Base-by-base conservation (phyloP, 306 rosid genomes). In the Pyrus communis region DNA sequence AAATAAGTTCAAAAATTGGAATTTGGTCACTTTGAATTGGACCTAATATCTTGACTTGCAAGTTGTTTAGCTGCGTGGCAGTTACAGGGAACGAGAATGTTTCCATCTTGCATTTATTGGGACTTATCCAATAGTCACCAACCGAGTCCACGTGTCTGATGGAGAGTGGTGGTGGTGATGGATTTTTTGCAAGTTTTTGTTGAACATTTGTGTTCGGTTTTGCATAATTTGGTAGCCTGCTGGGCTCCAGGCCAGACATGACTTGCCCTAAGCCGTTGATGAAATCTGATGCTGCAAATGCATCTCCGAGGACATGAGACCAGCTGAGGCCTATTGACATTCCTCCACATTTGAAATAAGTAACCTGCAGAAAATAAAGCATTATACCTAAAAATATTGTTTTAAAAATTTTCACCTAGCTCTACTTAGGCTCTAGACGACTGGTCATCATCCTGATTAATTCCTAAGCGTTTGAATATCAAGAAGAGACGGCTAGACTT, bases 261-360 rank as follows among this genome's bases (percentile, higher is more conserved):
- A 58, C 11, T 27, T 21, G 75, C 43, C 85, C 81, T 85, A 83
- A 86, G 13, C 65, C 31, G 30, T 83, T 92, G 31, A 89, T 85
- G 75, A 80, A 92, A 3, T 88, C 84, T 4, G 91, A 66, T 70
- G 91, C 85, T 13, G 89, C 75, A 75, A 81, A 69, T 2, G 86
- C 86, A 76, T 90, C 97, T 61, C 98, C 96, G 0, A 94, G 68
- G 23, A 87, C 49, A 79, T 92, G 96, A 42, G 97, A 89, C 97
- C 97, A 94, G 68, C 96, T 92, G 7, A 94, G 84, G 33, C 96
- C 97, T 77, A 94, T 9, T 69, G 98, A 84, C 0, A 87, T 27
- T 70, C 95, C 98, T 30, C 97, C 93, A 61, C 98, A 92, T 69
- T 78, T 84, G 74, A 92, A 89, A 4, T 68, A 9, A 57, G 95